Conservation (phyloP, 805 yeast species). For the Starmerella sp. region DNA sequence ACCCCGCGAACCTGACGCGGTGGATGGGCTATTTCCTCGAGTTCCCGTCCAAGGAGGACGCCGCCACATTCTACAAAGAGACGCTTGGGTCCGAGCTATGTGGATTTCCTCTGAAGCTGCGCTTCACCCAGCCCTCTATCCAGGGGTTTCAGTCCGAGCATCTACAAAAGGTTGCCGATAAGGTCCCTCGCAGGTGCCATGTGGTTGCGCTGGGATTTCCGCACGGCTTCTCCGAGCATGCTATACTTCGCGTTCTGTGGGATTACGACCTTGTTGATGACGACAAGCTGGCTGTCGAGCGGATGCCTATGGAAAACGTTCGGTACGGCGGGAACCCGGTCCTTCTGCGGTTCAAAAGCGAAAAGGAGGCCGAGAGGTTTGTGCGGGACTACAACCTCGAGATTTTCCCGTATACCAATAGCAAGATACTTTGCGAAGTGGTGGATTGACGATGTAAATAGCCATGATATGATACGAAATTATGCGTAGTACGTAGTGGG, state of each 20-base stretch:
- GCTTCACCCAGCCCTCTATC: conserved; percentile 33
- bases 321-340: conserved; percentile 28
- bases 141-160: conserved; percentile 23
- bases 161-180: conserved; percentile 21
- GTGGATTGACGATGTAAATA: conserved; percentile 22
- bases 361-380: conserved; percentile 26
- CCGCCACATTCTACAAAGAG: conserved; percentile 43
- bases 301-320: conserved; percentile 25
- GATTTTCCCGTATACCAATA: conserved; percentile 24
- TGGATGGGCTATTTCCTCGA: conserved; percentile 43
- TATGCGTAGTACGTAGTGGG: too few relatives aligned
- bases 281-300: conserved; percentile 27
- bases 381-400: conserved; percentile 25
- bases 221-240: conserved; percentile 16
- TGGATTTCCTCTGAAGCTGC: conserved; percentile 39
- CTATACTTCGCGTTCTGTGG: conserved; percentile 26
- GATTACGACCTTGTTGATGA: conserved; percentile 28
- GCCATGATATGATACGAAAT: background rate
- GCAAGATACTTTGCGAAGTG: conserved; percentile 25
- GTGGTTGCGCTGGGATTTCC: conserved; percentile 29
- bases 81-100: conserved; percentile 39
- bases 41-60: conserved; percentile 39
- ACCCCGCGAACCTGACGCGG: conserved; percentile 36
- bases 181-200: conserved; percentile 22
- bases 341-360: conserved; percentile 26